These are phyloP conservation scores for Terana coerulea DNA, from an alignment of 768 basidiomycete genomes.

Conservation along the genomic window DNA sequence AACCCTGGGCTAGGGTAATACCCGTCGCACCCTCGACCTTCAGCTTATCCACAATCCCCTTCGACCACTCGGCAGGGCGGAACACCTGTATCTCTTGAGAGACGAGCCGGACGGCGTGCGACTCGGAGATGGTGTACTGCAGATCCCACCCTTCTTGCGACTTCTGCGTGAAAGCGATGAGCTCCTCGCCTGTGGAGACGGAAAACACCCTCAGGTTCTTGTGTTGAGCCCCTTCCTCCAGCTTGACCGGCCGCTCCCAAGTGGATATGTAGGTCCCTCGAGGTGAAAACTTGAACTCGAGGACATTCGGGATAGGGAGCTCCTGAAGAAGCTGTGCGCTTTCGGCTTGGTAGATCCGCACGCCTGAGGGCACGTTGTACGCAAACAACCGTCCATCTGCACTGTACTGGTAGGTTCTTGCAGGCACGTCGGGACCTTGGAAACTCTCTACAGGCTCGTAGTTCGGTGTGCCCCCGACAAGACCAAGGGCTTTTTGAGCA, in stretches of 20 bases:
- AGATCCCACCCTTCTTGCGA: constrained; percentile 88
- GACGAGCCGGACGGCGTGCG: constrained; percentile 79
- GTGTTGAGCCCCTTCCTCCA: constrained; percentile 87
- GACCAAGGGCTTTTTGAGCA: constrained; percentile 89
- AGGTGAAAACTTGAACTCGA: constrained; percentile 91
- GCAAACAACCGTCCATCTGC: constrained; percentile 85
- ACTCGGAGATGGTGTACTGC: constrained; percentile 88
- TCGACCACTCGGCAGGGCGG: constrained; percentile 73
- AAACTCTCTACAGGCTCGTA: constrained; percentile 67
- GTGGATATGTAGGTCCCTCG: constrained; percentile 90
- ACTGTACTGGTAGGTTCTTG: constrained; percentile 78
- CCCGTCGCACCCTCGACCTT: constrained; percentile 79
- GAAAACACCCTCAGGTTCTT: constrained; percentile 94
- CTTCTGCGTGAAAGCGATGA: constrained; percentile 86
- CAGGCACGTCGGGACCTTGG: constrained; percentile 62
- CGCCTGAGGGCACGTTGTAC: constrained; percentile 75
- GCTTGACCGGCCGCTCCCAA: constrained; percentile 92
- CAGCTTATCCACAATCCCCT: constrained; percentile 78
- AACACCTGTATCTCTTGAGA: constrained; percentile 82
- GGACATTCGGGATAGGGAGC: constrained; percentile 65
- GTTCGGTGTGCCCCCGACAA: constrained; percentile 77
- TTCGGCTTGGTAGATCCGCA: constrained; percentile 75
- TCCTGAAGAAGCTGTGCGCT: constrained; percentile 71
- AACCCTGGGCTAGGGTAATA: constrained; percentile 78
- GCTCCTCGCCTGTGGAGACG: constrained; percentile 79